Conservation (phyloP, 2,329 filamentous ascomycete genomes). For the Diaporthe amygdali region DNA sequence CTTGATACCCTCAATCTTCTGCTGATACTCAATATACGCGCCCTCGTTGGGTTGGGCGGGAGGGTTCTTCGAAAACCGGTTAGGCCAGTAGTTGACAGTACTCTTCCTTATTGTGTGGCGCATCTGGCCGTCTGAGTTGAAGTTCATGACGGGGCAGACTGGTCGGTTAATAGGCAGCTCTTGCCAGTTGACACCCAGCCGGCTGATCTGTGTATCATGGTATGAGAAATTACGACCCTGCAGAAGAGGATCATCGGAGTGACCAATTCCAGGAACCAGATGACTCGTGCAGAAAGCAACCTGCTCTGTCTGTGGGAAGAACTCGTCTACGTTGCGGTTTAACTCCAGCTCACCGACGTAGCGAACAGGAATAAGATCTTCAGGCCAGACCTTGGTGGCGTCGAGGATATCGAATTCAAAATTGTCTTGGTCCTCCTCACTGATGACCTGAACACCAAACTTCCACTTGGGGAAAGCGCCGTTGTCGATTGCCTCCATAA, state of each 20-base stretch:
- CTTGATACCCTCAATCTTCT: conserved; percentile 74
- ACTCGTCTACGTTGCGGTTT: conserved; percentile 82
- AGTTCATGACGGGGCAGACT: conserved; percentile 76
- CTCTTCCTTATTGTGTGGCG: conserved; percentile 77
- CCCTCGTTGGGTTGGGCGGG: conserved; percentile 68
- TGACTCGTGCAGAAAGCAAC: conserved; percentile 83
- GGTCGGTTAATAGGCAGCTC: conserved; percentile 80
- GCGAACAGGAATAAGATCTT: conserved; percentile 75
- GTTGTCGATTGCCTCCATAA: conserved; percentile 75
- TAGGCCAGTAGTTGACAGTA: conserved; percentile 81
- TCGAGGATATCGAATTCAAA: conserved; percentile 89
- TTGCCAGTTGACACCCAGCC: conserved; percentile 77
- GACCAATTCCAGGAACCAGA: conserved; percentile 78
- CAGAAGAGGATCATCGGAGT: conserved; percentile 75
- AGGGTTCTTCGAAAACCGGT: conserved; percentile 67
- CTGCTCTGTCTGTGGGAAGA: conserved; percentile 83
- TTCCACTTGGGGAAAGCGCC: conserved; percentile 79
- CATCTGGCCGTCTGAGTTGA: conserved; percentile 76
- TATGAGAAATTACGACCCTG: conserved; percentile 77
- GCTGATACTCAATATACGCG: conserved; percentile 71
- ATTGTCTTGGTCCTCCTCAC: conserved; percentile 71
- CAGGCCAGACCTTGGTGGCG: conserved; percentile 85
- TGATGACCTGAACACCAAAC: conserved; percentile 79
- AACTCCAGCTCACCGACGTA: conserved; percentile 82
- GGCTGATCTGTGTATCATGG: conserved; percentile 71